Base-by-base conservation (phyloP, 2,329 filamentous ascomycete species). In the Ceratocystis albifundus region DNA sequence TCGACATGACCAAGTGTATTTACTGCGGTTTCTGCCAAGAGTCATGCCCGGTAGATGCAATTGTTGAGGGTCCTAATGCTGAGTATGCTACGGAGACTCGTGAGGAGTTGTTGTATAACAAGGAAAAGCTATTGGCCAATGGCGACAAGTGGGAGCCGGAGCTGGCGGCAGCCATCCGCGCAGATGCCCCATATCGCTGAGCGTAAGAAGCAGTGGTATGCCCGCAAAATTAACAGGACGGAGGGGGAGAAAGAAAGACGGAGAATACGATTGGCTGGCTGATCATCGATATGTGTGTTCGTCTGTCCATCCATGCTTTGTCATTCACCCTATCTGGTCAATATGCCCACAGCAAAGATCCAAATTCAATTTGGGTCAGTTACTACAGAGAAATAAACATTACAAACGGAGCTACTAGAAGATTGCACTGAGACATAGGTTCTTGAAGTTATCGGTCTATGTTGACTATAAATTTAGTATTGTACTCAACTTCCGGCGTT, bases 1-100 rank as follows among this genome's bases (percentile, higher is more conserved):
- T 99, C 75, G 94, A 99, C 79, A 99, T 99, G 94, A 97, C 94
- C 74, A 99, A 99, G 84, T 99, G 94, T 81, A 99, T 99, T 78
- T 99, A 97, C 85, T 97, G 94, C 77, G 94, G 94, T 64, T 95
- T 96, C 80, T 97, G 94, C 84, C 93, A 96, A 81, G 94, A 99
- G 82, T 96, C 90, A 70, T 99, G 94, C 80, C 94, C 94, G 57
- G 94, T 99, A 66, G 94, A 99, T 78, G 94, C 94, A 68, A 99
- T 84, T 71, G 83, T 85, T 66, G 83, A 85, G 76, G 82, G 80
- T 62, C 83, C 83, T 70, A 85, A 85, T 71, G 82, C 82, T 71
- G 83, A 85, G 74, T 85, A 85, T 72, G 79, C 82, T 53, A 85
- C 83, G 48, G 83, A 84, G 78, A 85, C 83, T 70, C 86, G 93